Evolutionary conservation across 371 early-diverging fungal species (phyloP).

Genomic region (Dentiscutata heterogama): DNA sequence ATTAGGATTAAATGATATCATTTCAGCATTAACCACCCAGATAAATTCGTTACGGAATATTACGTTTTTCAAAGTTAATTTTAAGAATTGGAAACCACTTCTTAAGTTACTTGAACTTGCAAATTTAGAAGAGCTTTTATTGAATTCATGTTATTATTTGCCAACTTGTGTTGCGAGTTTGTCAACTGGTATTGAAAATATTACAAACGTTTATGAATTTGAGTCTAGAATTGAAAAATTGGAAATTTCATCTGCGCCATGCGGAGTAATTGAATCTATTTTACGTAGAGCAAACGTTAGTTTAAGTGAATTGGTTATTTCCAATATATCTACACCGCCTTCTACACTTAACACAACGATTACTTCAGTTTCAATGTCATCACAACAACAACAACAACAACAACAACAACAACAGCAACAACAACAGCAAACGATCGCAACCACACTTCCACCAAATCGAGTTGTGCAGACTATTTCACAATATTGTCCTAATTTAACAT

Average conservation of each 20-base stretch:
- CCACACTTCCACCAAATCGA: background rate
- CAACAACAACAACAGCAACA: background rate
- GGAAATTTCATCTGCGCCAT: background rate
- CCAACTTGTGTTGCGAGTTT: background rate
- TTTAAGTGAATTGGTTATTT: background rate
- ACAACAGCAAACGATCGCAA: background rate
- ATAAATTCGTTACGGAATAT: background rate
- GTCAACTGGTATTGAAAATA: background rate
- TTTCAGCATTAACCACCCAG: background rate
- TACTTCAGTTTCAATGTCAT: background rate
- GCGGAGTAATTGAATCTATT: background rate
- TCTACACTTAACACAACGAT: background rate
- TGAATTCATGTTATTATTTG: slow-evolving; percentile 7
- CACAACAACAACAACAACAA: background rate
- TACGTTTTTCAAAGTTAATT: slow-evolving; percentile 12
- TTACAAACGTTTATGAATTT: background rate
- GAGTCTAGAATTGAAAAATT: background rate
- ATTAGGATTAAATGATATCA: background rate
- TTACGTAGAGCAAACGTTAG: background rate
- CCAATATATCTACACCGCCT: background rate
- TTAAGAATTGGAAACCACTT: slow-evolving; percentile 4
- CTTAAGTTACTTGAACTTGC: background rate
- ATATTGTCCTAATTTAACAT: slow-evolving; percentile 13
- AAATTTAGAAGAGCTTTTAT: background rate
- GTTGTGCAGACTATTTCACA: background rate